Conservation (phyloP, 495 filamentous ascomycete species). For the Neurospora sp. region DNA sequence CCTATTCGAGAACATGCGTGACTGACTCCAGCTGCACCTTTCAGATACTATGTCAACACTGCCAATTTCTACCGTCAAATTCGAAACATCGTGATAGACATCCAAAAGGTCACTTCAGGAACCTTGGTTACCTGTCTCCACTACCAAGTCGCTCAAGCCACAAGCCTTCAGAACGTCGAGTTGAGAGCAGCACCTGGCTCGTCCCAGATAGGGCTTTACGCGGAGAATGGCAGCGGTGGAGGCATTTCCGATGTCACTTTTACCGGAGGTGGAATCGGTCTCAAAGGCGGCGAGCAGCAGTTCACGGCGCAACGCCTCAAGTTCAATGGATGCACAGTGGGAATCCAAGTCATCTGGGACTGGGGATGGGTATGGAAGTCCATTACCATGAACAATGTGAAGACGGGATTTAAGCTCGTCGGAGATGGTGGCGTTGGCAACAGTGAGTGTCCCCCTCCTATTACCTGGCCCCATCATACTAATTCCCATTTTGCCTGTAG, state of each 20-base stretch:
- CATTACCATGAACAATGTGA: slow-evolving; percentile 60
- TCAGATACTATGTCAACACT: slow-evolving; percentile 58
- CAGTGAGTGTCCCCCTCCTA: too few relatives aligned
- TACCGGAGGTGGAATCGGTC: slow-evolving; percentile 66
- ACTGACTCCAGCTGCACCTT: neutral
- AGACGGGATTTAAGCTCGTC: slow-evolving; percentile 61
- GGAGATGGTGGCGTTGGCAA: slow-evolving; percentile 40
- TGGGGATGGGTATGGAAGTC: slow-evolving; percentile 78
- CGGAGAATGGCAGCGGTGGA: slow-evolving; percentile 81
- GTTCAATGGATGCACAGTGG: slow-evolving; percentile 74
- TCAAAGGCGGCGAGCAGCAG: slow-evolving; percentile 58
- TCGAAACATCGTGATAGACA: slow-evolving; percentile 81
- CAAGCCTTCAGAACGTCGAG: slow-evolving; percentile 70
- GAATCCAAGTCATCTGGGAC: slow-evolving; percentile 76
- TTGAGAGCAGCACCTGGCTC: slow-evolving; percentile 28
- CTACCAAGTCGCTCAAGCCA: slow-evolving; percentile 90
- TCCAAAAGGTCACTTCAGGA: slow-evolving; percentile 49
- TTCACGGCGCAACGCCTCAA: slow-evolving; percentile 34
- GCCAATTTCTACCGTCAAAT: slow-evolving; percentile 95
- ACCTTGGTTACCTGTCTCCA: slow-evolving; percentile 57
- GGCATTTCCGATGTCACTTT: slow-evolving; percentile 71
- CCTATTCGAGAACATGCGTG: too few relatives aligned
- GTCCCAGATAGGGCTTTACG: slow-evolving; percentile 60
- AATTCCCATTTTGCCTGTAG: slow-evolving; percentile 9
- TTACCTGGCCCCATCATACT: too few relatives aligned